Percentiles rank a stretch among this genome's conserved stretches.
These are phyloP conservation scores for Colletotrichum karsti DNA, from an alignment of 2,329 filamentous ascomycete species.

Conservation along the genomic window DNA sequence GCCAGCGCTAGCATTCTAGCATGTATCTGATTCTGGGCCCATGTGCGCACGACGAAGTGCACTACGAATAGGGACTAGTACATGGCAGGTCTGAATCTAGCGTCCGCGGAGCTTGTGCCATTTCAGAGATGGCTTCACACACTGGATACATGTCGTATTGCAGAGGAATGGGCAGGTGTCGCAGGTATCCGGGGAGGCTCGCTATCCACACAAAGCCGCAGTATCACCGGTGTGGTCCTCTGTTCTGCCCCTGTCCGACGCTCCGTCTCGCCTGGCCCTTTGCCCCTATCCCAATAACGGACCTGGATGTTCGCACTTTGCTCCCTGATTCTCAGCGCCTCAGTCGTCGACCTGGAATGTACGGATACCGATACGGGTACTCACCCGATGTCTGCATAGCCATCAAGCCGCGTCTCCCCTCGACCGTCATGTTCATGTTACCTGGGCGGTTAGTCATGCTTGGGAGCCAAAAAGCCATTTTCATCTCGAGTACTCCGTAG, in stretches of 20 bases:
- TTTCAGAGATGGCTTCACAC: background rate
- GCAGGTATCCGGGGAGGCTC: background rate
- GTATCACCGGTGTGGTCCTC: background rate
- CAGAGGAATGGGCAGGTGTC: background rate
- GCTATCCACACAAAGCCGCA: background rate
- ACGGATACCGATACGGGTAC: background rate
- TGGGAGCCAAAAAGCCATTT: background rate
- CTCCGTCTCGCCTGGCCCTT: background rate
- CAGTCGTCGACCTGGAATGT: background rate
- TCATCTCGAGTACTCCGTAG: background rate
- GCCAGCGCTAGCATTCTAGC: conserved; percentile 11
- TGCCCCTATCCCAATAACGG: background rate
- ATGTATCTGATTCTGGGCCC: background rate
- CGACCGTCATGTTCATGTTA: background rate
- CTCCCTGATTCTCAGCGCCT: background rate
- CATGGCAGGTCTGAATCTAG: background rate
- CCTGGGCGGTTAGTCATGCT: no score
- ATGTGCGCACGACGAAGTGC: conserved; percentile 25
- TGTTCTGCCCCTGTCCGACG: background rate
- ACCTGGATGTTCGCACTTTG: background rate
- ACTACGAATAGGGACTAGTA: conserved; percentile 15
- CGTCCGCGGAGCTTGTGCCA: background rate
- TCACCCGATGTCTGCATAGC: background rate
- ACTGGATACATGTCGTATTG: background rate
- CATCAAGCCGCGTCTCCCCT: background rate